phyloP scores from a whole-genome alignment of 78 protist species.

The Dictyostelium brefeldianum region DNA sequence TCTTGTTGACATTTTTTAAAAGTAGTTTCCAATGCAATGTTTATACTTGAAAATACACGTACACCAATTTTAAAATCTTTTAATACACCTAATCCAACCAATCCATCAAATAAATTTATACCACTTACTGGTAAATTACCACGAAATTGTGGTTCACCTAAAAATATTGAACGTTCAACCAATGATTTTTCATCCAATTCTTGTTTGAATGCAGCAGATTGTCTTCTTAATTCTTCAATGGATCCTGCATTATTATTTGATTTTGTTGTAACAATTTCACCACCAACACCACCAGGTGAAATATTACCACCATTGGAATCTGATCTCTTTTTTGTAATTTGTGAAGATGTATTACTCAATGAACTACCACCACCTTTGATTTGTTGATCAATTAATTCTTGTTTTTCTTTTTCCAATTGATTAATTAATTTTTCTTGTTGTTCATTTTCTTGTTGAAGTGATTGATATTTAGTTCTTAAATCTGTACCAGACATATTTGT shows the following conservation, averaged over 20 bases:
- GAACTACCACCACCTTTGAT: background rate
- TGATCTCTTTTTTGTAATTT: background rate
- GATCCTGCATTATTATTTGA: conserved; percentile 35
- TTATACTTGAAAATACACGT: conserved; percentile 32
- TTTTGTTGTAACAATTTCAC: conserved; percentile 3
- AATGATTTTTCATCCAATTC: conserved; percentile 64
- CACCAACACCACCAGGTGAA: no score
- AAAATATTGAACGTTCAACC: conserved; percentile 43
- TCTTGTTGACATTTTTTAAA: conserved; percentile 43
- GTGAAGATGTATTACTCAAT: background rate
- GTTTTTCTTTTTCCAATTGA: conserved; percentile 39
- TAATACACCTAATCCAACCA: conserved; percentile 35
- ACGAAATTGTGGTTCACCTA: conserved; percentile 65
- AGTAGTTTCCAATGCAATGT: conserved; percentile 38
- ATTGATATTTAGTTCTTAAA: conserved; percentile 36
- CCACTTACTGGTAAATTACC: conserved; percentile 69
- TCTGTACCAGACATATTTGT: conserved; percentile 30
- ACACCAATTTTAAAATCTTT: conserved; percentile 57
- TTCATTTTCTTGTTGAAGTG: conserved; percentile 58
- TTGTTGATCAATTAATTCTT: conserved; percentile 15
- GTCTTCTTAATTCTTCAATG: conserved; percentile 50
- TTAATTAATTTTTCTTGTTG: conserved; percentile 27
- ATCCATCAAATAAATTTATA: conserved; percentile 40
- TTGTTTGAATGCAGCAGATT: conserved; percentile 32
- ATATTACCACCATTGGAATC: background rate